Conservation (phyloP, 2,329 filamentous ascomycete species). For the Didymella pomorum region DNA sequence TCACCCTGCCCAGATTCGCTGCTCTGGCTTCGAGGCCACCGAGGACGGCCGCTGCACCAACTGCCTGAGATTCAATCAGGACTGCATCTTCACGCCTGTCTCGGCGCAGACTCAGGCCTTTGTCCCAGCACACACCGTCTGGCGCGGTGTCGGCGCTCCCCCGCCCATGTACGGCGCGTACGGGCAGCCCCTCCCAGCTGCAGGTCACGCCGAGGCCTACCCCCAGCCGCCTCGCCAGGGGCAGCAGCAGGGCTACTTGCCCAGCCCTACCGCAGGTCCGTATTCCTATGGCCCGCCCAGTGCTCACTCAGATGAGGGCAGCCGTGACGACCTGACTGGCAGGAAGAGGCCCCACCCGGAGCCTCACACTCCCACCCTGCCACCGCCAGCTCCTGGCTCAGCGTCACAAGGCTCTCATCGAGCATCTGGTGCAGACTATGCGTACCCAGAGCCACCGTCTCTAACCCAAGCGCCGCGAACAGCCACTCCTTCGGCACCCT, state of each 20-base stretch:
- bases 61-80: slow-evolving; percentile 76
- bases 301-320: slow-evolving; percentile 49
- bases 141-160: slow-evolving; percentile 54
- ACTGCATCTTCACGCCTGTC: slow-evolving; percentile 79
- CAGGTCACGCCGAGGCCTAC: slow-evolving; percentile 46
- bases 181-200: slow-evolving; percentile 58
- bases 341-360: slow-evolving; percentile 59
- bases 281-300: slow-evolving; percentile 50
- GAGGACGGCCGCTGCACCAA: slow-evolving; percentile 77
- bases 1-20: slow-evolving; percentile 68
- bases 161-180: slow-evolving; percentile 62
- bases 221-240: slow-evolving; percentile 46
- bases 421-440: slow-evolving; percentile 49
- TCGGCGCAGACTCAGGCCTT: slow-evolving; percentile 78
- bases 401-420: slow-evolving; percentile 52
- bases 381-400: slow-evolving; percentile 57
- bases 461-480: slow-evolving; percentile 56
- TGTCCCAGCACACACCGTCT: slow-evolving; percentile 75
- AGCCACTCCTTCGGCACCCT: slow-evolving; percentile 53
- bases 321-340: slow-evolving; percentile 50
- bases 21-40: slow-evolving; percentile 76
- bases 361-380: slow-evolving; percentile 60
- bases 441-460: slow-evolving; percentile 55
- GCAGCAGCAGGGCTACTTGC: slow-evolving; percentile 54
- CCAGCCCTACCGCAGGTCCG: slow-evolving; percentile 56